Conservation (phyloP, 2,329 filamentous ascomycete genomes). For the Diaporthe vaccinii region DNA sequence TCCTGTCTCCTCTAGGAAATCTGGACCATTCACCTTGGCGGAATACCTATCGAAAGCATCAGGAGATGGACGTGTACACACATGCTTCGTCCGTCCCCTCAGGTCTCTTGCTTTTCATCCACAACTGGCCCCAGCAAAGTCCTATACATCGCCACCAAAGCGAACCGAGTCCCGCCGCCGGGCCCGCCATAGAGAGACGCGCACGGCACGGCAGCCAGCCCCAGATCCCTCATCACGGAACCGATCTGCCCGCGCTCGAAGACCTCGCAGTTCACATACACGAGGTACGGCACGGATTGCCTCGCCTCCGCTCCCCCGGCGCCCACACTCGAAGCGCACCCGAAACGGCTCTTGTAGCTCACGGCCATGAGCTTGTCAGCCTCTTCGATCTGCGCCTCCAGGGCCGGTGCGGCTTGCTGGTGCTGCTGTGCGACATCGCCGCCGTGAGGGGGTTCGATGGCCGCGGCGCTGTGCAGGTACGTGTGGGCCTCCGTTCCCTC, state of each 20-base stretch:
- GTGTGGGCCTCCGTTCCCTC: not conserved
- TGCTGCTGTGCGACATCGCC: not conserved
- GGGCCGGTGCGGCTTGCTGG: not conserved
- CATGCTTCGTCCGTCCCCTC: not conserved
- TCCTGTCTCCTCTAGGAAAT: too few relatives aligned
- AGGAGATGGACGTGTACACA: not conserved
- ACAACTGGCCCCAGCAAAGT: constrained; percentile 17
- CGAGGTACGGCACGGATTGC: constrained; percentile 45
- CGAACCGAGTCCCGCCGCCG: constrained; percentile 7
- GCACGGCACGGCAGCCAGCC: constrained; percentile 34
- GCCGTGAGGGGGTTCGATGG: not conserved
- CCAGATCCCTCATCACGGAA: constrained; percentile 10
- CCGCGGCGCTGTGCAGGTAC: constrained; percentile 34
- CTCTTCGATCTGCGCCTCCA: not conserved
- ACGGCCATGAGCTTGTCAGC: not conserved
- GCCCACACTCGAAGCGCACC: not conserved
- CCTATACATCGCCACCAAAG: constrained; percentile 37
- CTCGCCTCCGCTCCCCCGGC: not conserved
- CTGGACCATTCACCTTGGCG: not conserved
- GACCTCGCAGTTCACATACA: constrained; percentile 44
- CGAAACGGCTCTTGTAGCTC: constrained; percentile 3
- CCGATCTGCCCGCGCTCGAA: constrained; percentile 25
- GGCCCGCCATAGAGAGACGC: constrained; percentile 35
- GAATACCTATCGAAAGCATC: not conserved
- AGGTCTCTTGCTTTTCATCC: not conserved